A percentile compares a stretch with the other conserved stretches of the same genome.
Conservation (phyloP, 139 green algal species). For the Micractinium sp. region DNA sequence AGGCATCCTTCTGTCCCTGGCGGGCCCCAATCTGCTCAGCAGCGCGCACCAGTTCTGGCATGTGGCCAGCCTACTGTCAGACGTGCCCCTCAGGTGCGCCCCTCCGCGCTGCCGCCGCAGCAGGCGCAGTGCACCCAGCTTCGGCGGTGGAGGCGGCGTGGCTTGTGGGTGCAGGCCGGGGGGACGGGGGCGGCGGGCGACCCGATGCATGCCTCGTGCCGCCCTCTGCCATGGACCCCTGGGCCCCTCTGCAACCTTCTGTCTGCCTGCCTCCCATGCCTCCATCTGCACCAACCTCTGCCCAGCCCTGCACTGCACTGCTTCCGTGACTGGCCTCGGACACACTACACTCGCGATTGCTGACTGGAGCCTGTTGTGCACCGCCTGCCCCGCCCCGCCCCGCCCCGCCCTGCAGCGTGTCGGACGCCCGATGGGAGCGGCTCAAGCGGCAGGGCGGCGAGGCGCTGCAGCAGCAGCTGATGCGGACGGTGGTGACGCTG, state of each 20-base stretch:
- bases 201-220: background rate
- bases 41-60: constrained; percentile 3
- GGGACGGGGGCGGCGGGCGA: no score
- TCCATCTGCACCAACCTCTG: no score
- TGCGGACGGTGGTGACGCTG: background rate
- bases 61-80: background rate
- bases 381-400: background rate
- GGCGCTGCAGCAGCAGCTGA: background rate
- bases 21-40: background rate
- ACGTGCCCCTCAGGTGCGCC: background rate
- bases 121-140: background rate
- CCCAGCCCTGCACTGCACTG: no score
- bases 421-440: background rate
- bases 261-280: no score
- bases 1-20: constrained; percentile 12
- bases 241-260: no score
- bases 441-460: background rate
- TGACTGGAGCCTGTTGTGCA: background rate
- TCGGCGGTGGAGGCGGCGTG: no score
- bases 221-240: no score
- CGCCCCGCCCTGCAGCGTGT: background rate
- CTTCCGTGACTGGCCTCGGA: no score
- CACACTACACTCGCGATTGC: no score
- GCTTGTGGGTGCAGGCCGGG: no score
- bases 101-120: no score